Evolutionary conservation across 257 asterid species (phyloP), one percentile per base, ranked within the genome.

Genomic region (Mitragyna speciosa): DNA sequence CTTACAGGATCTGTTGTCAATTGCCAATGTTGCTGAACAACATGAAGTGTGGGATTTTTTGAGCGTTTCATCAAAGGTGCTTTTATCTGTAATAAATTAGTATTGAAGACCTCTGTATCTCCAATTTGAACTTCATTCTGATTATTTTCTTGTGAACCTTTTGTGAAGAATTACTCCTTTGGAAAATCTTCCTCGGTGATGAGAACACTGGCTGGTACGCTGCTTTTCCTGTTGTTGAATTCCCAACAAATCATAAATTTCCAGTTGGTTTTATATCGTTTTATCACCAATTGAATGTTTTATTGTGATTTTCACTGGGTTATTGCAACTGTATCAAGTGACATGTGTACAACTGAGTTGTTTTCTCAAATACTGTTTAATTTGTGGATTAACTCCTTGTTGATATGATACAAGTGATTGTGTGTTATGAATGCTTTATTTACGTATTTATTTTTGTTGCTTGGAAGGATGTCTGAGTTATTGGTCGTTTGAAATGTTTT

Each of bases 1-100:
- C 84, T 82, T 83, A 22, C 80, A 96, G 99, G 98, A 96, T 72
- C 96, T 96, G 80, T 84, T 96, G 85, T 89, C 98, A 84, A 96
- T 96, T 86, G 97, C 99, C 61, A 96, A 94, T 86, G 97, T 96
- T 74, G 97, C 97, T 82, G 99, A 96, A 93, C 99, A 91, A 85
- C 99, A 92, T 82, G 99, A 96, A 89, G 99, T 96, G 78, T 96
- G 97, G 99, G 99, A 96, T 85, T 96, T 96, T 90, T 91, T 96
- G 81, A 91, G 98, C 83, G 92, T 81, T 82, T 87, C 97, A 82
- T 96, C 99, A 59, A 92, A 96, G 97, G 99, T 96, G 70, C 79
- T 83, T 72, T 64, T 66, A 43, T 24, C 68, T 49, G 51, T 26
- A 74, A 43, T 73, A 78, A 67, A 31, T 77, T 49, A 15, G 71